Evolutionary conservation across 345 rosid species (phyloP), one percentile per base, ranked within the genome.

Genomic region (Mercurialis annua): DNA sequence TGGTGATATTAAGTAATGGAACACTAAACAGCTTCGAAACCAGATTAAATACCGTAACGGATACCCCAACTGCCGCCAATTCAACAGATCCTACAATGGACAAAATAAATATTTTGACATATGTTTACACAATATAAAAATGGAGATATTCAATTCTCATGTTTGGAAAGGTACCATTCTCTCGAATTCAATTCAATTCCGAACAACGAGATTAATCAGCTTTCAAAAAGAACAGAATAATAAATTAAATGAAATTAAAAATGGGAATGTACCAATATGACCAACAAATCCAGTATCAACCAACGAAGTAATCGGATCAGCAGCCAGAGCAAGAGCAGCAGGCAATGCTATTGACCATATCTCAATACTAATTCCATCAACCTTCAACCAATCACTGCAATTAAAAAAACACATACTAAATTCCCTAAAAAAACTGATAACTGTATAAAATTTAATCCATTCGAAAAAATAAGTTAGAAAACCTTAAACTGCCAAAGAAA

Each of bases 231-330:
- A 56, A 43, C 21, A 15, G 17, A 69, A 31, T 24, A 20, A 38
- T n/a, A 34, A 53, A 10, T 2, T 1, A 34, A 54, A 58, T 20
- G 10, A 18, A 60, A 44, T n/a, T 76, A n/a, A n/a, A n/a, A n/a
- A n/a, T n/a, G n/a, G n/a, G n/a, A n/a, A n/a, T n/a, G n/a, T n/a
- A 90, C 97, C 98, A 38, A 90, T 59, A 77, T 85, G 98, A 40
- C 98, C 98, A 68, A 90, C 86, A 69, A 84, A 90, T 1, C 92
- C 96, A 1, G 97, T 87, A 73, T 93, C 97, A 23, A 90, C 90
- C 47, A 93, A 85, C 0, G 94, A 89, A 15, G 94, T 47, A 15
- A 89, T 78, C 16, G 98, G 98, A 59, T 93, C 98, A 73, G 97
- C 97, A 15, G 97, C 92, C 65, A 93, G 77, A 77, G 97, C 96